Base-by-base conservation (phyloP, 176 grass and related monocot genomes). In the Eragrostis curvula region DNA sequence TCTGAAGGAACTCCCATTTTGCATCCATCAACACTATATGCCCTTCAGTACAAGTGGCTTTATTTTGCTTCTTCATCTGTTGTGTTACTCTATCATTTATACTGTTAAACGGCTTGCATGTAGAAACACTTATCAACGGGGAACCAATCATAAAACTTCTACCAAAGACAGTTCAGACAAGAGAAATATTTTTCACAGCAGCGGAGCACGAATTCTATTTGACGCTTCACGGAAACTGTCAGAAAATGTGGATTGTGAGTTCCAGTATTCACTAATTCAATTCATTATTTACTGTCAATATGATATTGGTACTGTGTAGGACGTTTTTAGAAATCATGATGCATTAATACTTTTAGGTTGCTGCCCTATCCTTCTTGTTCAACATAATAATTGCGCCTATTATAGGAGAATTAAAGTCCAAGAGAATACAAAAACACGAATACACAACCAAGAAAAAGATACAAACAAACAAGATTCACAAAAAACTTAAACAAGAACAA, bases 71-170 rank as follows among this genome's bases (percentile, higher is more conserved):
- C 15, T 74, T 56, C 3, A 28, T 58, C 66, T 56, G n/a, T 41
- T 81, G n/a, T 52, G 40, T 66, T 58, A 77, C 59, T 77, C 17
- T 76, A n/a, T 59, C 15, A 77, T 57, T 81, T n/a, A 71, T 68
- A 27, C 18, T 74, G 69, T 68, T 46, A 18, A 76, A 80, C 59
- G 29, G 21, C 73, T 88, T 81, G 27, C 23, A 43, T 81, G 68
- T 81, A 97, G 94, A 86, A 70, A 90, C 92, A 39, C 8, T 92
- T 66, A 90, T 97, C 67, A 88, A 94, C 60, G 94, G 91, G 76
- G 76, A 97, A 74, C 94, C 92, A 39, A 97, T 97, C 62, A 91
- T 97, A 52, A 94, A 97, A 68, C 12, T 97, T 64, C 94, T 92
- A 63, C 72, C 85, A 50, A 97, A 97, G 80, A 79, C 82, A 74